Evolutionary conservation across 345 rosid species (phyloP).

Genomic region (Combretum micranthum): DNA sequence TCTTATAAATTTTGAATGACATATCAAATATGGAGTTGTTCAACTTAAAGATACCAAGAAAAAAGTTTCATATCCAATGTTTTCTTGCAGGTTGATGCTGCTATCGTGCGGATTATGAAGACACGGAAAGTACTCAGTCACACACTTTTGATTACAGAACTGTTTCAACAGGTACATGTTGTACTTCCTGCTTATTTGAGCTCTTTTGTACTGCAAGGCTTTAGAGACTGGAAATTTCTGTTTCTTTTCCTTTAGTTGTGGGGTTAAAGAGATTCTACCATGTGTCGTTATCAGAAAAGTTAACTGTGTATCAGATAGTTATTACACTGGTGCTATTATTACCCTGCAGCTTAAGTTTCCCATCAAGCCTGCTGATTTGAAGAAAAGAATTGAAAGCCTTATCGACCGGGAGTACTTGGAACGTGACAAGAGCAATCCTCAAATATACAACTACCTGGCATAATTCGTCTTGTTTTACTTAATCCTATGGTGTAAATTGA

Average conservation of each 20-base stretch:
- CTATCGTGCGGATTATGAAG: constrained; percentile 98
- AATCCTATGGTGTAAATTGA: too few relatives aligned
- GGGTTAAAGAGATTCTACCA: background rate
- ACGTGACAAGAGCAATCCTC: constrained; percentile 97
- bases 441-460: constrained; percentile 92
- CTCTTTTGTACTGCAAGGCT: background rate
- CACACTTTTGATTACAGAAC: constrained; percentile 97
- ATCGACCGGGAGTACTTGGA: constrained; percentile 97
- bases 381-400: constrained; percentile 94
- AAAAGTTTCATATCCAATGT: background rate
- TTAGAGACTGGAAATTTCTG: too few relatives aligned
- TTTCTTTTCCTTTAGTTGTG: too few relatives aligned
- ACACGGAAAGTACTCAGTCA: constrained; percentile 95
- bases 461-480: constrained; percentile 8
- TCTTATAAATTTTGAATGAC: too few relatives aligned
- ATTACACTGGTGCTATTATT: background rate
- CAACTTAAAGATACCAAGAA: too few relatives aligned
- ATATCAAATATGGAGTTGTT: too few relatives aligned
- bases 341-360: constrained; percentile 84
- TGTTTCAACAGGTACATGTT: constrained; percentile 84
- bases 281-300: background rate
- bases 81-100: constrained; percentile 79
- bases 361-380: constrained; percentile 88
- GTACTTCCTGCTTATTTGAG: constrained; percentile 2
- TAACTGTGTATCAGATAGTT: background rate